phyloP scores from a whole-genome alignment of 1,139 yeast genomes.

The Diutina neorugosa region DNA sequence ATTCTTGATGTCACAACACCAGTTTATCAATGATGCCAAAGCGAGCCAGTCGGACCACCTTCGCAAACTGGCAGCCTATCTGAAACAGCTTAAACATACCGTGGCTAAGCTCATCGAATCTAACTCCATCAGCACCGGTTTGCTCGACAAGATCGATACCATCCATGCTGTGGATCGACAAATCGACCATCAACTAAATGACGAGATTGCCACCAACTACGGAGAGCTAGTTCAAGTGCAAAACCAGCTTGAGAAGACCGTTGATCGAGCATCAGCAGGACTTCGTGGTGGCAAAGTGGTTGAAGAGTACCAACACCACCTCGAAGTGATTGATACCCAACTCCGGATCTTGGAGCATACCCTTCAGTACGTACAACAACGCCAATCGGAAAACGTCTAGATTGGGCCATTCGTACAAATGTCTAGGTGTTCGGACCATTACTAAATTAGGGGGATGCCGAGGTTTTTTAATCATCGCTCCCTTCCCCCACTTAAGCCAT shows the following conservation, averaged over 20 bases:
- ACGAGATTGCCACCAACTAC: slow-evolving; percentile 17
- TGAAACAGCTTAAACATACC: slow-evolving; percentile 18
- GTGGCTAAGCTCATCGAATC: slow-evolving; percentile 15
- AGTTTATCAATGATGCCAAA: slow-evolving; percentile 20
- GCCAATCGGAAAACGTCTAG: background rate
- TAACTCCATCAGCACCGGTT: slow-evolving; percentile 17
- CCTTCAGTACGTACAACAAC: slow-evolving; percentile 6
- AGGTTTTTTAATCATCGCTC: background rate
- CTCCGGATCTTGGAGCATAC: slow-evolving; percentile 35
- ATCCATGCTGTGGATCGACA: slow-evolving; percentile 29
- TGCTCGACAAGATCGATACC: slow-evolving; percentile 32
- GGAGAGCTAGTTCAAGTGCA: slow-evolving; percentile 15
- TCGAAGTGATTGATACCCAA: slow-evolving; percentile 34
- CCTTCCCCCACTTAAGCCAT: background rate
- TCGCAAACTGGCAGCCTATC: slow-evolving; percentile 16
- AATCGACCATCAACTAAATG: slow-evolving; percentile 23
- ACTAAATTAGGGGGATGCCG: background rate
- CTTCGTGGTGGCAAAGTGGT: slow-evolving; percentile 8
- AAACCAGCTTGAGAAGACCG: slow-evolving; percentile 11
- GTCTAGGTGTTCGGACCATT: too few relatives aligned
- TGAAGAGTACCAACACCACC: slow-evolving; percentile 23
- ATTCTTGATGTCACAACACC: background rate
- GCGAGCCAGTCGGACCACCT: slow-evolving; percentile 19
- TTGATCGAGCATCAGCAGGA: slow-evolving; percentile 10
- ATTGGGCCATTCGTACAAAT: too few relatives aligned